Base-by-base conservation (phyloP, 2,329 filamentous ascomycete species). In the Samsoniella hepiali region DNA sequence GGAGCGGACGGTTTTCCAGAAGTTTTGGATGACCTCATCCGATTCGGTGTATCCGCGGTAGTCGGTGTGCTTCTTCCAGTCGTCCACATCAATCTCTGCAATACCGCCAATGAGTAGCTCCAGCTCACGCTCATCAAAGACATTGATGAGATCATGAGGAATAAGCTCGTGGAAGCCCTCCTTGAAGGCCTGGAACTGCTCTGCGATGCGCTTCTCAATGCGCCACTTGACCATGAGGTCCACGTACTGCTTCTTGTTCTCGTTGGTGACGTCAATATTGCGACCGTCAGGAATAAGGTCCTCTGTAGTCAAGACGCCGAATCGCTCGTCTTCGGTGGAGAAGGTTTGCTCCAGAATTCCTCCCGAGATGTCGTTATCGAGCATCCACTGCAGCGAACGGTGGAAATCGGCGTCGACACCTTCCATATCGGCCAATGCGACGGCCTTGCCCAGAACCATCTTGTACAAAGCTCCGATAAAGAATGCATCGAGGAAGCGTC, bases 61-160 rank as follows among this genome's bases (percentile, higher is more conserved):
- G 74, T 99, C 95, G 54, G 95, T 99, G 79, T 99, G 95, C 83
- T 99, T 99, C 89, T 99, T 98, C 95, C 95, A 99, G 78, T 99
- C 95, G 65, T 99, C 95, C 17, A 99, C 94, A 72, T 99, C 95
- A 69, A 99, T 99, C 78, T 99, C 95, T n/a, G 95, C 95, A 71
- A 99, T 99, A 84, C 95, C 95, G 68, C 95, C 95, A 73, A 99
- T 98, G 69, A 99, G 84, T 69, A 99, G 80, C 78, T 99, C 95
- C 55, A 99, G 83, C 78, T 99, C 95, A 71, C 95, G 91, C 82
- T 99, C 95, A 73, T 99, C 95, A 72, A 99, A 99, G 47, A 99
- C 95, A 71, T 97, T 98, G 77, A 99, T 93, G 58, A 99, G 85
- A 73, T 99, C 95, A 62, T 93, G 88, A 3, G 95, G 95, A 65